A percentile compares a stretch with the other conserved stretches of the same genome.
phyloP scores from a whole-genome alignment of 2,329 filamentous ascomycete genomes.

The Alternaria conjuncta region DNA sequence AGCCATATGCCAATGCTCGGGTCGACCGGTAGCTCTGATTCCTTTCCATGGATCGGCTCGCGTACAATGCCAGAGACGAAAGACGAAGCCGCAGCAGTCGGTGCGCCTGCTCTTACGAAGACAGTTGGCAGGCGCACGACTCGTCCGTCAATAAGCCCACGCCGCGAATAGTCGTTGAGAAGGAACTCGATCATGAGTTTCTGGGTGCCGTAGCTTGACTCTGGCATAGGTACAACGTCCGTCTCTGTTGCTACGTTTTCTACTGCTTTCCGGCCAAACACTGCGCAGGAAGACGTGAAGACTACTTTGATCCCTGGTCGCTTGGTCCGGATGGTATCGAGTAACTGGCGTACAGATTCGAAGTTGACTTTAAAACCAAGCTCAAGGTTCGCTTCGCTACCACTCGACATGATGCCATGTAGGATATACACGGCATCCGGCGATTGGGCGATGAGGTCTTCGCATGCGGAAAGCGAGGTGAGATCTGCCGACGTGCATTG shows the following conservation, averaged over 20 bases:
- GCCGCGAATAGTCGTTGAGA: conserved; percentile 68
- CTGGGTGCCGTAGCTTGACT: conserved; percentile 68
- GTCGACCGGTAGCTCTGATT: conserved; percentile 59
- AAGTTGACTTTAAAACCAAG: conserved; percentile 67
- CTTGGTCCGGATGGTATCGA: conserved; percentile 59
- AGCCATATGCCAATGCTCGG: conserved; percentile 64
- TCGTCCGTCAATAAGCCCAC: conserved; percentile 64
- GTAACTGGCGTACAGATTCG: conserved; percentile 62
- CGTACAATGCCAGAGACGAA: conserved; percentile 70
- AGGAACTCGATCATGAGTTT: conserved; percentile 68
- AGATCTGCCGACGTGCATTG: conserved; percentile 61
- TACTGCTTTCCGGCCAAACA: conserved; percentile 66
- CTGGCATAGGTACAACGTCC: conserved; percentile 64
- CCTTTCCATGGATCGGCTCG: conserved; percentile 64
- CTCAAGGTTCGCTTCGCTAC: conserved; percentile 67
- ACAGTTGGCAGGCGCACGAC: conserved; percentile 67
- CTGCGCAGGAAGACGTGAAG: conserved; percentile 68
- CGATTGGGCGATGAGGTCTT: conserved; percentile 31
- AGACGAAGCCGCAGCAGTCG: conserved; percentile 67
- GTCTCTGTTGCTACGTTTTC: conserved; percentile 42
- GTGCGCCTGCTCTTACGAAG: conserved; percentile 65
- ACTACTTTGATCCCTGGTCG: conserved; percentile 64
- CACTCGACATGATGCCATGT: conserved; percentile 72
- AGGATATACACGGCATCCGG: conserved; percentile 60
- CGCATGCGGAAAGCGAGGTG: conserved; percentile 42